Evolutionary conservation across 139 green algal genomes (phyloP), one percentile per base, ranked within the genome.

Genomic region (Picochlorum sp.): DNA sequence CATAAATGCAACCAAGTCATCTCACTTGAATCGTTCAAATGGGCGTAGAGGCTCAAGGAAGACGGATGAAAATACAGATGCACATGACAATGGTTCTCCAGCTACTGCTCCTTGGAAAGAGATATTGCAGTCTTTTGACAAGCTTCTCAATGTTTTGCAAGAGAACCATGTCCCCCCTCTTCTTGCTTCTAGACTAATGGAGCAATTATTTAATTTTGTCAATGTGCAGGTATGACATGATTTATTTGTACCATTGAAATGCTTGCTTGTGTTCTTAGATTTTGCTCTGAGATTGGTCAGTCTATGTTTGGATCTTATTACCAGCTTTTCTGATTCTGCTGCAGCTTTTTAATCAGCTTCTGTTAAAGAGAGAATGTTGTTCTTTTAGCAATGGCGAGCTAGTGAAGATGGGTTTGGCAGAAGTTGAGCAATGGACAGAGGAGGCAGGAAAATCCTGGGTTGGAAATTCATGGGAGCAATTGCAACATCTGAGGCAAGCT

Each of bases 301-400:
- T 47, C 39, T 47, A 47, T 28, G 4, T 36, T 29, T n/a, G 59
- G 59, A 22, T 81, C n/a, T n/a, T n/a, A n/a, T n/a, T n/a, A n/a
- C n/a, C n/a, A n/a, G n/a, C n/a, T n/a, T n/a, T n/a, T n/a, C n/a
- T n/a, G n/a, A n/a, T n/a, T n/a, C n/a, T n/a, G n/a, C n/a, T n/a
- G n/a, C n/a, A 95, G 77, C 89, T 99, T 12, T 99, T 98, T 84
- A 99, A 99, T 85, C 85, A 94, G 78, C 78, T 99, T 72, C 82
- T 98, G 77, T 85, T 99, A 69, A 81, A 93, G 7, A 84, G 91
- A 13, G 93, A 99, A 77, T 99, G 93, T 91, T 98, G 93, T 84
- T 96, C 86, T 26, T 99, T 99, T 81, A 86, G 69, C 80, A 99
- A 99, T 66, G 93, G 93, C 22, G 93, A 99, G 86, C 97, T 98